A percentile compares a stretch with the other conserved stretches of the same genome.
These are phyloP conservation scores for Xylaria curta DNA, from an alignment of 495 filamentous ascomycete species.

Conservation along the genomic window DNA sequence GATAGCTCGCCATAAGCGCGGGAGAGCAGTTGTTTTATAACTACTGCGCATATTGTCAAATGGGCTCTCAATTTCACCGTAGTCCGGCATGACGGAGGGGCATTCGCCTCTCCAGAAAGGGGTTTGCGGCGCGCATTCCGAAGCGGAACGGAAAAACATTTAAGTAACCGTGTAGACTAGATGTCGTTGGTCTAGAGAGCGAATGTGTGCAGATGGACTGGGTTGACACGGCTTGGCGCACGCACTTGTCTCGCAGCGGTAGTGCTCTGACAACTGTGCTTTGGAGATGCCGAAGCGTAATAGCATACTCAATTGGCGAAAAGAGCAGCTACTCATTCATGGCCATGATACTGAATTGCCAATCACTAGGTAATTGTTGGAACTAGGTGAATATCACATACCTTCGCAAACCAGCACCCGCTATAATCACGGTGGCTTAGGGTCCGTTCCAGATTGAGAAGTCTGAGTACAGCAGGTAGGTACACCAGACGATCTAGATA, in stretches of 20 bases:
- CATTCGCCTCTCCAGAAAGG: neutral
- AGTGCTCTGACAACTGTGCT: neutral
- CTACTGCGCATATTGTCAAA: neutral
- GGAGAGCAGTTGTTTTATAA: conserved; percentile 7
- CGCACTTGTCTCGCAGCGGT: neutral
- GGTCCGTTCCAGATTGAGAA: conserved; percentile 24
- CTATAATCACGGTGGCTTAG: conserved; percentile 8
- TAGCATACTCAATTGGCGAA: neutral
- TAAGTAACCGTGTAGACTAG: neutral
- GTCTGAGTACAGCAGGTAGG: neutral
- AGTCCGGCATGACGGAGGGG: conserved; percentile 7
- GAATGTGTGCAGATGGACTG: neutral
- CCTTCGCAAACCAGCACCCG: conserved; percentile 5
- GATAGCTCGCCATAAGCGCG: neutral
- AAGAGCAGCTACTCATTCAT: conserved; percentile 13
- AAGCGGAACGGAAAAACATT: conserved; percentile 1
- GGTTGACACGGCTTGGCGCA: neutral
- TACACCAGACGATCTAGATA: neutral
- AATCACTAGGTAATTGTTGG: neutral
- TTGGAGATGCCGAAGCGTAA: neutral
- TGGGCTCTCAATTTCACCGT: conserved; percentile 8
- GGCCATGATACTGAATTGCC: neutral
- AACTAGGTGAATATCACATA: neutral
- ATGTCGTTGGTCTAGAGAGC: neutral
- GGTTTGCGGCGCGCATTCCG: conserved; percentile 22